Evolutionary conservation across 2,329 filamentous ascomycete species (phyloP).

Genomic region (Chrysoporthe puriensis): DNA sequence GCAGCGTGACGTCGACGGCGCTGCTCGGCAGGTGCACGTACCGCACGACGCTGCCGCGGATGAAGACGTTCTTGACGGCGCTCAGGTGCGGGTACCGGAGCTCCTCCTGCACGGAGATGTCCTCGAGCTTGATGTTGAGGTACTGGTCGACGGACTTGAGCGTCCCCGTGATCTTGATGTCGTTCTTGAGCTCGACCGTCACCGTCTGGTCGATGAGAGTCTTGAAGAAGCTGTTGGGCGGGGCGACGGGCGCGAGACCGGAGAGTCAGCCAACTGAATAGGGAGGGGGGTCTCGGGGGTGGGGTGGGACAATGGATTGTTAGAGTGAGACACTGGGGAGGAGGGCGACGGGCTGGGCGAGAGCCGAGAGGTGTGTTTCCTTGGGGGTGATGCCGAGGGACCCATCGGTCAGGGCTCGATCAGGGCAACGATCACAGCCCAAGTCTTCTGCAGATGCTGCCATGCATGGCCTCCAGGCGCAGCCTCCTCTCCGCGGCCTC

Average conservation of each 20-base stretch:
- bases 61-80: constrained; percentile 94
- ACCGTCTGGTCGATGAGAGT: constrained; percentile 97
- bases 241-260: background rate
- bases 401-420: no score
- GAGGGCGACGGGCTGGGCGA: no score
- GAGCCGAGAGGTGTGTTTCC: no score
- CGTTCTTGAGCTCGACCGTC: constrained; percentile 98
- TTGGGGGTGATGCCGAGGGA: no score
- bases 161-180: constrained; percentile 93
- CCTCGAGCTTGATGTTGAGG: constrained; percentile 98
- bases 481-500: background rate
- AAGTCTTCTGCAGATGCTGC: background rate
- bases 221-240: constrained; percentile 82
- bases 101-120: constrained; percentile 91
- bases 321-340: background rate
- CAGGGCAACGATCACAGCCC: no score
- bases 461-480: background rate
- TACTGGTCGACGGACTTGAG: constrained; percentile 98
- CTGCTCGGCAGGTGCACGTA: constrained; percentile 86
- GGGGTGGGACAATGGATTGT: background rate
- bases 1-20: constrained; percentile 80
- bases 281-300: no score
- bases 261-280: background rate
- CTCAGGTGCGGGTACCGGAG: constrained; percentile 90
- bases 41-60: constrained; percentile 87